Percentiles rank a stretch among this genome's conserved stretches.
Evolutionary conservation across 768 basidiomycete species (phyloP).

Genomic region (Lentinula detonsa): DNA sequence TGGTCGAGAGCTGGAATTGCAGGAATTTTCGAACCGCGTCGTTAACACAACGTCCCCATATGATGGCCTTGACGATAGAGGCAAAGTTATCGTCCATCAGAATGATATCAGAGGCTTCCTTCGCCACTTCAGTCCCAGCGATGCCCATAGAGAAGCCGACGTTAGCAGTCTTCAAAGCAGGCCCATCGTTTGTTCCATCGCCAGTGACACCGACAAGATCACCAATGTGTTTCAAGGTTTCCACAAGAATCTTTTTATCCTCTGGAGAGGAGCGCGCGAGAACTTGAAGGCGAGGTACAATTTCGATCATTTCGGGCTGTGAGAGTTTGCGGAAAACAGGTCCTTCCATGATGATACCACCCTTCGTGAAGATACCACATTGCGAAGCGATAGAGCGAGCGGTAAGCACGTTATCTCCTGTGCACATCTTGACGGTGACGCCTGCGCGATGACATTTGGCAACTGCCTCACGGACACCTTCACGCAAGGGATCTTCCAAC

Average conservation of each 20-base stretch:
- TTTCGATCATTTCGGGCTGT: constrained; percentile 64
- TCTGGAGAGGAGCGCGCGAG: constrained; percentile 96
- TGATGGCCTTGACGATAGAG: constrained; percentile 94
- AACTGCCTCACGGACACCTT: constrained; percentile 87
- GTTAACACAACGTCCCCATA: constrained; percentile 99
- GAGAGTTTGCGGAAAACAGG: constrained; percentile 83
- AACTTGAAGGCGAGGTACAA: constrained; percentile 91
- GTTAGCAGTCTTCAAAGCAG: constrained; percentile 90
- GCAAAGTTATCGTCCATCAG: constrained; percentile 97
- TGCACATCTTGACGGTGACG: constrained; percentile 96
- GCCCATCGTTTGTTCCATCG: constrained; percentile 97
- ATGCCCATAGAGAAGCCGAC: constrained; percentile 98
- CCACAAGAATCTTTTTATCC: constrained; percentile 92
- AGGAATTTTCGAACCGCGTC: constrained; percentile 97
- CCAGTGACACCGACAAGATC: constrained; percentile 96
- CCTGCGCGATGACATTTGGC: constrained; percentile 83
- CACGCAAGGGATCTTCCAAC: constrained; percentile 93
- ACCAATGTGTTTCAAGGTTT: constrained; percentile 78
- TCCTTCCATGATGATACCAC: constrained; percentile 98
- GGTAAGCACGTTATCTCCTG: constrained; percentile 94
- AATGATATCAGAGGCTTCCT: constrained; percentile 98
- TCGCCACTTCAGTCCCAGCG: constrained; percentile 96
- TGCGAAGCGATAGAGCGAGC: constrained; percentile 95
- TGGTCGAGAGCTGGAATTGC: constrained; percentile 92
- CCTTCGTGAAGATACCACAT: constrained; percentile 90